Evolutionary conservation across 805 yeast species (phyloP), one percentile per base, ranked within the genome.

Genomic region (Metschnikowia lachancei): DNA sequence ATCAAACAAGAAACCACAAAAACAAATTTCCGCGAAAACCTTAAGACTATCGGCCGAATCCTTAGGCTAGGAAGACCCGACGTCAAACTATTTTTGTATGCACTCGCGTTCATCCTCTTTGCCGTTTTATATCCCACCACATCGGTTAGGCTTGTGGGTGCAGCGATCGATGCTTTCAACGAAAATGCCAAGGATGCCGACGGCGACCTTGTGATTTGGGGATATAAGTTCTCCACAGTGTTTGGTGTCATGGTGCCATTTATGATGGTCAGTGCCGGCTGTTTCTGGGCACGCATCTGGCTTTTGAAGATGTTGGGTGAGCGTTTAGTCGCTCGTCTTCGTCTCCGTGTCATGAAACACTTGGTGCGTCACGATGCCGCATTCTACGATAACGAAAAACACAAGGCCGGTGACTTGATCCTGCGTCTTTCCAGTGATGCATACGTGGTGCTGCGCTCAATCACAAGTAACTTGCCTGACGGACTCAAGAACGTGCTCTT

Each of bases 201-300:
- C 19, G 77, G 76, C 1, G 63, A 64, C 47, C 54, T 72, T 26
- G 36, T 72, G 37, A 70, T 72, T 33, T 71, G 76, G 76, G 77
- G 77, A 5, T 72, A 66, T 50, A 70, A 69, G 47, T 70, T 69
- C 49, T 60, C 70, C 17, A 71, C 72, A 1, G 66, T 72, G 1
- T 70, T 72, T 46, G 61, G 62, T 13, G 55, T 67, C 19, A 72
- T 72, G 77, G 64, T 72, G 7, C 77, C 77, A 9, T 72, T 72
- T 43, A 69, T 72, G 72, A 58, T 61, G 39, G 64, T 65, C 4
- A 64, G 70, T 58, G 76, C 77, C 10, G 61, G 63, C 13, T 72
- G 77, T 50, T 72, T 71, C 55, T 72, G 77, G 77, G 75, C 77
- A 18, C 60, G 77, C 43, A 70, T 69, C 46, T 72, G 76, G 76